A percentile compares a stretch with the other conserved stretches of the same genome.
Conservation (phyloP, 2,329 filamentous ascomycete genomes). For the Neoarthrinium moseri region DNA sequence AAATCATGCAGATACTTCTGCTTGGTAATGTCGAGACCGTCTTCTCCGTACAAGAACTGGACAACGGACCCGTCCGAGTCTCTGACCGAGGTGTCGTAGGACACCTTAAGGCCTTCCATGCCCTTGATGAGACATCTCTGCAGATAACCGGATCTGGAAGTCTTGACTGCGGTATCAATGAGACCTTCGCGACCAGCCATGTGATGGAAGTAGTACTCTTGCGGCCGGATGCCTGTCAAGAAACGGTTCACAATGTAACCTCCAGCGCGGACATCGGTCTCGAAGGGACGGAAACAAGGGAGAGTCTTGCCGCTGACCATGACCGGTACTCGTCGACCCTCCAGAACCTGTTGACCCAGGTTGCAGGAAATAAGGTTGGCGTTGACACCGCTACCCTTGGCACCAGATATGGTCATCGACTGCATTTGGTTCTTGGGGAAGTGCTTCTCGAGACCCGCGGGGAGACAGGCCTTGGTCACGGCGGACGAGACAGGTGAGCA, state of each 20-base stretch:
- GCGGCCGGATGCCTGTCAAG: constrained; percentile 93
- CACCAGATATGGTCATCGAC: constrained; percentile 94
- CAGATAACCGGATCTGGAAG: constrained; percentile 91
- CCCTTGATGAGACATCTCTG: constrained; percentile 98
- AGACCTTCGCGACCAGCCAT: constrained; percentile 98
- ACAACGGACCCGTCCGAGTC: constrained; percentile 91
- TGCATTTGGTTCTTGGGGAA: constrained; percentile 99
- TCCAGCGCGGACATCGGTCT: constrained; percentile 84
- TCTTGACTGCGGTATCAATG: constrained; percentile 99
- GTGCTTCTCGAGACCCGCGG: constrained; percentile 78
- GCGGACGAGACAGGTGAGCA: constrained; percentile 71
- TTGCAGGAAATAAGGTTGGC: constrained; percentile 98
- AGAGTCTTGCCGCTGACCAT: constrained; percentile 98
- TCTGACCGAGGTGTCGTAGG: constrained; percentile 91
- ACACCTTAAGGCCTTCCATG: constrained; percentile 90
- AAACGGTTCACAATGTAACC: constrained; percentile 96
- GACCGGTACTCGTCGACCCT: constrained; percentile 88
- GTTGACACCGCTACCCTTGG: constrained; percentile 90
- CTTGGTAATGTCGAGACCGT: constrained; percentile 91
- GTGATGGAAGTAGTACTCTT: constrained; percentile 99
- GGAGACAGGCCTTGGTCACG: constrained; percentile 78
- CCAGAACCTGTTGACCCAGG: constrained; percentile 91
- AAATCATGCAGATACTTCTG: constrained; percentile 90
- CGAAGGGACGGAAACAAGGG: constrained; percentile 90
- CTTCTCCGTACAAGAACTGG: constrained; percentile 95